phyloP scores from a whole-genome alignment of 2,329 filamentous ascomycete genomes.

The Albifimbria verrucaria region DNA sequence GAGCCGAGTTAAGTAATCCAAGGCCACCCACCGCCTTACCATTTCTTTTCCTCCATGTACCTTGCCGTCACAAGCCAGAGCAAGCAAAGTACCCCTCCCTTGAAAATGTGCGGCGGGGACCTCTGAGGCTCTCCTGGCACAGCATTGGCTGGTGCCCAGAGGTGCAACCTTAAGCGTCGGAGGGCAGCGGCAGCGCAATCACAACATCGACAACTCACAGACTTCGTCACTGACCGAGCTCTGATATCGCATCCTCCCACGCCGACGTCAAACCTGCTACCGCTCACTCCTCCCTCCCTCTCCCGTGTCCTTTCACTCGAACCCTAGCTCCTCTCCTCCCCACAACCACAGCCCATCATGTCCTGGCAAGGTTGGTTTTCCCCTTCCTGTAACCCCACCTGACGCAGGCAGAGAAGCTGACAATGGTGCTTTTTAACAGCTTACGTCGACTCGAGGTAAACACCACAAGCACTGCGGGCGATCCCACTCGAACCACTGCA shows the following conservation, averaged over 20 bases:
- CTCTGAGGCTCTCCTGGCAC: conserved; percentile 4
- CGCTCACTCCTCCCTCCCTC: conserved; percentile 4
- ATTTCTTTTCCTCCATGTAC: neutral
- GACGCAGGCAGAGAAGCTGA: conserved; percentile 11
- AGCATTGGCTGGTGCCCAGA: neutral
- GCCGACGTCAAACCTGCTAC: conserved; percentile 2
- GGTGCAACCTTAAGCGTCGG: neutral
- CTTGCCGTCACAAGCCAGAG: neutral
- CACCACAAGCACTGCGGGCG: conserved; percentile 4
- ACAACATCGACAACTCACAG: conserved; percentile 6
- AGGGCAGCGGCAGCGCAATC: neutral
- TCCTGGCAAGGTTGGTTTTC: conserved; percentile 67
- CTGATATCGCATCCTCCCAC: neutral
- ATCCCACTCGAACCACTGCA: conserved; percentile 2
- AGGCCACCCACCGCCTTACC: neutral
- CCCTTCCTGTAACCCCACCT: conserved; percentile 23
- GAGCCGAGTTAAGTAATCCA: no score
- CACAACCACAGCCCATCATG: conserved; percentile 44
- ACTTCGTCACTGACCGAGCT: neutral
- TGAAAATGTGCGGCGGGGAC: conserved; percentile 10
- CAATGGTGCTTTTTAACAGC: conserved; percentile 29
- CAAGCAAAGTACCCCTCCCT: conserved; percentile 11
- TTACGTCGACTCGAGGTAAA: conserved; percentile 51
- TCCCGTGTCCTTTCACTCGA: conserved; percentile 8
- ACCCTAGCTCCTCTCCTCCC: conserved; percentile 5